Percentiles rank a stretch among this genome's conserved stretches.
phyloP scores from a whole-genome alignment of 2,329 filamentous ascomycete genomes.

The Fusarium subtropicale region DNA sequence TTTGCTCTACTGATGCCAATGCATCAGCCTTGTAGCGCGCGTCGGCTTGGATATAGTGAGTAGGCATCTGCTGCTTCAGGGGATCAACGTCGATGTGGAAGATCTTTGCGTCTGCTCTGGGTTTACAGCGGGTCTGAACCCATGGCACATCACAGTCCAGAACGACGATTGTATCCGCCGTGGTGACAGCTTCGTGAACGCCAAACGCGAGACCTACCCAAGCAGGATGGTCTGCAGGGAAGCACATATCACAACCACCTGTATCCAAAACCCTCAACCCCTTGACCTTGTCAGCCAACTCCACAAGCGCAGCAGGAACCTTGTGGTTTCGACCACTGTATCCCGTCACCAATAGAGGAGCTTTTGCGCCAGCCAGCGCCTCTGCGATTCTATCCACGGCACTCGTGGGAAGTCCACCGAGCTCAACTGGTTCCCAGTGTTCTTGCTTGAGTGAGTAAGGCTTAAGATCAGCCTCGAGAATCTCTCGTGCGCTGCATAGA shows the following conservation, averaged over 20 bases:
- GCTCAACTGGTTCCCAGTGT: constrained; percentile 77
- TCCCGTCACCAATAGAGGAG: constrained; percentile 77
- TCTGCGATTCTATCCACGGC: constrained; percentile 71
- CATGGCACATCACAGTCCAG: constrained; percentile 93
- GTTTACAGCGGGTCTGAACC: constrained; percentile 81
- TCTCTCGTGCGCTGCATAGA: constrained; percentile 79
- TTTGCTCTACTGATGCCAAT: constrained; percentile 73
- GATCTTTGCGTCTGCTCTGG: constrained; percentile 63
- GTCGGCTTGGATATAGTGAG: constrained; percentile 76
- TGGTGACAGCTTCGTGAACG: constrained; percentile 76
- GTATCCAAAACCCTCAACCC: constrained; percentile 79
- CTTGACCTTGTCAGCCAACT: constrained; percentile 74
- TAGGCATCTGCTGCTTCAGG: constrained; percentile 77
- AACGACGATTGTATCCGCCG: constrained; percentile 86
- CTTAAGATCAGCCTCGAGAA: constrained; percentile 86
- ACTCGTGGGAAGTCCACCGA: constrained; percentile 66
- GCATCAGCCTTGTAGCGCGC: constrained; percentile 75
- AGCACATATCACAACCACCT: constrained; percentile 84
- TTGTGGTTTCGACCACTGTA: constrained; percentile 77
- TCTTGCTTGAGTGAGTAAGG: constrained; percentile 76
- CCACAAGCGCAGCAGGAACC: constrained; percentile 70
- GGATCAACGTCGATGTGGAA: constrained; percentile 76
- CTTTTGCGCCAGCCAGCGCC: constrained; percentile 71
- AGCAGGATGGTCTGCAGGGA: constrained; percentile 75
- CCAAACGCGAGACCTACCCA: constrained; percentile 81